phyloP scores from a whole-genome alignment of 352 stramenopile species.

The Nothophytophthora sp. region DNA sequence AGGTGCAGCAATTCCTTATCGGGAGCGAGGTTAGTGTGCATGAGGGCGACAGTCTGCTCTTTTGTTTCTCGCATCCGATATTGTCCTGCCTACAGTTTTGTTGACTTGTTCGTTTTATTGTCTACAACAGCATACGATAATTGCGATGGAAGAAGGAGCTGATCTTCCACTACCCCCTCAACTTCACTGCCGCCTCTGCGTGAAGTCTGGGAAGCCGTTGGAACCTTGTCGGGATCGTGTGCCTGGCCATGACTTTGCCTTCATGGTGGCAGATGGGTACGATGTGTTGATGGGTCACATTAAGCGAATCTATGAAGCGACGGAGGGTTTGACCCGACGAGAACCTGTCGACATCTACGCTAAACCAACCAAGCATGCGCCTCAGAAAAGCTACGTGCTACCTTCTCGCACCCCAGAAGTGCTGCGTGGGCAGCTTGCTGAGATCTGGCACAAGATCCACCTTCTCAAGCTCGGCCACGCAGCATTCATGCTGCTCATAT shows the following conservation, averaged over 20 bases:
- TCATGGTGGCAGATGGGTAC: slow-evolving; percentile 3
- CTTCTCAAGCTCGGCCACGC: neutral
- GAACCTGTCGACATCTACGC: neutral
- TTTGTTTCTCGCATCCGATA: too few species aligned
- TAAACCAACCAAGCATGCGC: slow-evolving; percentile 2
- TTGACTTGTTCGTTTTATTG: too few species aligned
- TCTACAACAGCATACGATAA: too few species aligned
- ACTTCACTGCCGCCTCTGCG: slow-evolving; percentile 1
- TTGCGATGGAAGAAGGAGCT: too few species aligned
- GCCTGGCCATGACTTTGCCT: neutral
- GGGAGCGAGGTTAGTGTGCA: too few species aligned
- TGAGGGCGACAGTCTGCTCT: too few species aligned
- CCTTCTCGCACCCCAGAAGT: neutral
- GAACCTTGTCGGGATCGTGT: neutral
- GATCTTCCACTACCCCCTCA: too few species aligned
- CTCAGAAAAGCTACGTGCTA: neutral
- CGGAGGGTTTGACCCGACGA: neutral
- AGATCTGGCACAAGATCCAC: slow-evolving; percentile 4
- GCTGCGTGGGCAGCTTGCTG: neutral
- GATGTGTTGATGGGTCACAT: neutral
- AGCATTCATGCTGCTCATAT: slow-evolving; percentile 1
- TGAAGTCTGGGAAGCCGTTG: neutral
- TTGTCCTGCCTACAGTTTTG: too few species aligned
- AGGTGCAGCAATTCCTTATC: too few species aligned
- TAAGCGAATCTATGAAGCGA: neutral